Evolutionary conservation across 306 rosid species (phyloP), one percentile per base, ranked within the genome.

Genomic region (Mimosa pudica): DNA sequence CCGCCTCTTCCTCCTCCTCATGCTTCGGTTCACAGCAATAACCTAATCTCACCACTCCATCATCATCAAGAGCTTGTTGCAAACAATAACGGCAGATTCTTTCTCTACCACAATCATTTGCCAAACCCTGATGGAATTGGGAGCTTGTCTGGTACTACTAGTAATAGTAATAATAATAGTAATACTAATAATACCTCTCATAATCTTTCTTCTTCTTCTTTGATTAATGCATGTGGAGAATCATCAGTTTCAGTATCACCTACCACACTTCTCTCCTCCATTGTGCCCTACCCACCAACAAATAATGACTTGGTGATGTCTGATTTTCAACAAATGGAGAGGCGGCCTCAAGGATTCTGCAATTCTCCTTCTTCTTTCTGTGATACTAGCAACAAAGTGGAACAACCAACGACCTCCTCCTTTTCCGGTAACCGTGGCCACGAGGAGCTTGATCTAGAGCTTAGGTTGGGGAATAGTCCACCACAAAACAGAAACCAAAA

Each of bases 401-500:
- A 80, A 78, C 58, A 84, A 70, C 74, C 83, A 8, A 38, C 79
- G 9, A 30, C 72, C 63, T 74, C 88, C 6, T 63, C 88, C 8
- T 71, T 65, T 9, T 9, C 32, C 42, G 57, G 79, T 0, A 73
- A 68, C 65, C 82, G 60, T 52, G 60, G 70, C 24, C 70, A 73
- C 30, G 94, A 89, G 63, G 94, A 87, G 74, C 84, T 92, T 82
- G 94, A 92, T 89, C 89, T 92, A 58, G 97, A 92, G 89, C 94
- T 92, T 57, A 80, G 94, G 67, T 85, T 92, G 30, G 94, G 97
- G 75, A 84, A 89, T 35, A 80, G 86, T 61, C 87, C 93, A 48
- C 86, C 92, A 66, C 88, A 92, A 63, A 74, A 80, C 6, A 84
- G 74, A 81, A 35, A 64, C 14, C 42, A 62, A 5, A 30, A 33